phyloP scores from a whole-genome alignment of 176 grass and related monocot genomes.

The Phragmites australis region DNA sequence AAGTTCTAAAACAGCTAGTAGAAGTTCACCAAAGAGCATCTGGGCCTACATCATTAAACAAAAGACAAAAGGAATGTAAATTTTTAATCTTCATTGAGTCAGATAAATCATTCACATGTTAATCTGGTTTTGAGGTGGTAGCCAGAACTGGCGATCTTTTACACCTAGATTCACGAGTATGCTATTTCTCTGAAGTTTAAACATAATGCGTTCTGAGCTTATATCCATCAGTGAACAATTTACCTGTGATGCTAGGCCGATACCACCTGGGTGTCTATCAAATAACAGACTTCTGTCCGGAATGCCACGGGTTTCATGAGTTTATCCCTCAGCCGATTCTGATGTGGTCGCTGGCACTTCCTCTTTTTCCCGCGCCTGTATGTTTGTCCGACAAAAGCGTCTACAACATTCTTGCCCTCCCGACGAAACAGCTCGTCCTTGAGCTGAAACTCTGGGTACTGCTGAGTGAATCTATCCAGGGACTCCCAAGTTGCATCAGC shows the following conservation, averaged over 20 bases:
- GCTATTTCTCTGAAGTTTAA: background rate
- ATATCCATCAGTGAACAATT: constrained; percentile 30
- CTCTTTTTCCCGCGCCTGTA: no score
- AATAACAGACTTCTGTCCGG: constrained; percentile 80
- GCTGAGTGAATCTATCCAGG: no score
- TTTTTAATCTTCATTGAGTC: constrained; percentile 3
- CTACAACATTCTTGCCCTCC: no score
- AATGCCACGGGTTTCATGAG: constrained; percentile 67
- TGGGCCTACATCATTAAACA: constrained; percentile 50
- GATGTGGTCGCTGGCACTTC: no score
- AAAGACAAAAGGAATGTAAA: background rate
- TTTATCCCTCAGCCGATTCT: background rate
- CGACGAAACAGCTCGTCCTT: no score
- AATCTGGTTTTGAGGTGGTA: background rate
- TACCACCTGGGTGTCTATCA: constrained; percentile 81
- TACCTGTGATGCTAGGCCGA: constrained; percentile 72
- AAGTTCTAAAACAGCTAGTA: constrained; percentile 67
- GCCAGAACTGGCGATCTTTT: background rate
- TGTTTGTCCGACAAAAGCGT: no score
- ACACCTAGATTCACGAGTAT: background rate
- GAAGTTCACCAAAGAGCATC: constrained; percentile 67
- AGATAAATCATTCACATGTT: background rate
- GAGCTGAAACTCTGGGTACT: no score
- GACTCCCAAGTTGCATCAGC: no score
- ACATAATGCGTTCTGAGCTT: background rate